Conservation (phyloP, 805 yeast species). For the Kodamaea leandrae region DNA sequence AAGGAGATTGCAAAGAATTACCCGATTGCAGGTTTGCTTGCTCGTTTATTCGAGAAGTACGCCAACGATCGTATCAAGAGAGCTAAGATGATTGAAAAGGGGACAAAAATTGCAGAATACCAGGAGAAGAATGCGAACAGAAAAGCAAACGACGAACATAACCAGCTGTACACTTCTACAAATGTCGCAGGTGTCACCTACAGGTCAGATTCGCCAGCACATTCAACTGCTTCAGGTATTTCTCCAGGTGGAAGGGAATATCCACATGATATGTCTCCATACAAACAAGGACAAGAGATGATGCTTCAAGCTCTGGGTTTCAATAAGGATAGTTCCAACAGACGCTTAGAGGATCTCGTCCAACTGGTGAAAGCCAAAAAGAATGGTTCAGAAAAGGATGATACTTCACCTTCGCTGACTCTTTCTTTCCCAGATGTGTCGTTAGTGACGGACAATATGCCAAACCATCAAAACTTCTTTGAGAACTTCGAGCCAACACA, state of each 20-base stretch:
- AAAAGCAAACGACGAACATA: conserved; percentile 18
- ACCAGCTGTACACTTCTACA: conserved; percentile 7
- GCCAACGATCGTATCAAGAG: conserved; percentile 43
- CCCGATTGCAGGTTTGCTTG: conserved; percentile 39
- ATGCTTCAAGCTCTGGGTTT: neutral
- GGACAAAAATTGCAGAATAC: conserved; percentile 37
- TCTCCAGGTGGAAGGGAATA: conserved; percentile 28
- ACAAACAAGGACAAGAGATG: conserved; percentile 1
- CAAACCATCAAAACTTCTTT: conserved; percentile 44
- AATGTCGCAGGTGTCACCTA: neutral
- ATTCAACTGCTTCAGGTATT: conserved; percentile 22
- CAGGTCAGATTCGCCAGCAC: conserved; percentile 11
- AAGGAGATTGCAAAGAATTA: conserved; percentile 37
- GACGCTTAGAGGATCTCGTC: conserved; percentile 33
- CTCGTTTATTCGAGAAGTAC: conserved; percentile 39
- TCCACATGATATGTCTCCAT: conserved; percentile 13
- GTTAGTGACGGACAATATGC: conserved; percentile 50
- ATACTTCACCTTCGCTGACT: conserved; percentile 36
- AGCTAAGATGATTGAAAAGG: conserved; percentile 38
- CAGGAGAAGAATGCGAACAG: conserved; percentile 30
- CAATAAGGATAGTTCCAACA: conserved; percentile 10
- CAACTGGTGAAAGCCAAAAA: conserved; percentile 27
- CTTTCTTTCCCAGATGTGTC: conserved; percentile 52
- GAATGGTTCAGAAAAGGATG: conserved; percentile 14
- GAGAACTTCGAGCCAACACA: conserved; percentile 58